Percentiles rank a stretch among this genome's conserved stretches.
These are phyloP conservation scores for Zygotorulaspora chibaensis DNA, from an alignment of 805 yeast genomes.

Conservation along the genomic window DNA sequence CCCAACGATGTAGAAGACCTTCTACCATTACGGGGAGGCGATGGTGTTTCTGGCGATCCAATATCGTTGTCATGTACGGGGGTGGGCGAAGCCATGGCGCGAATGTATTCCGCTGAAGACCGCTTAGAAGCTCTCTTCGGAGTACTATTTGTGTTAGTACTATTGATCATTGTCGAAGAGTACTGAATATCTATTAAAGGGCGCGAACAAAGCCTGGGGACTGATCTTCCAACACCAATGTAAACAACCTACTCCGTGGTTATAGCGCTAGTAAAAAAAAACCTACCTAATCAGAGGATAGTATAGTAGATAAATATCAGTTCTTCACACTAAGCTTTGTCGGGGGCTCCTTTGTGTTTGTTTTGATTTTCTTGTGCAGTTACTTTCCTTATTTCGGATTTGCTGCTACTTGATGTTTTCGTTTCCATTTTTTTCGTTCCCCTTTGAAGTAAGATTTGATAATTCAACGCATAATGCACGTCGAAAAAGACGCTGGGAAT, in stretches of 20 bases:
- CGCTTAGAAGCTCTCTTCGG: slow-evolving; percentile 18
- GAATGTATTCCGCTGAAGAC: slow-evolving; percentile 15
- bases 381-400: not conserved
- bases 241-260: not conserved
- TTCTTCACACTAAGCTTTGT: not conserved
- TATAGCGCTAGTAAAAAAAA: not conserved
- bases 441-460: not conserved
- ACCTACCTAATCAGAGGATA: not conserved
- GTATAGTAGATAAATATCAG: not conserved
- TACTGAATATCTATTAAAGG: not conserved
- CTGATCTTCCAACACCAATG: not conserved
- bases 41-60: slow-evolving; percentile 28
- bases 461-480: not conserved
- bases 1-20: slow-evolving; percentile 27
- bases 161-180: slow-evolving; percentile 7
- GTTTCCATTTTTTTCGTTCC: slow-evolving; percentile 1
- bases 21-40: slow-evolving; percentile 21
- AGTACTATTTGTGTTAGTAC: slow-evolving; percentile 10
- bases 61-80: slow-evolving; percentile 8
- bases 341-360: not conserved
- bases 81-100: slow-evolving; percentile 15
- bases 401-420: not conserved
- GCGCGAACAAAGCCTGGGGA: not conserved
- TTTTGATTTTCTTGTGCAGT: not conserved
- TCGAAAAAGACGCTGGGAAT: not conserved